A percentile compares a stretch with the other conserved stretches of the same genome.
Evolutionary conservation across 306 rosid genomes (phyloP).

Genomic region (Begonia loranthoides): DNA sequence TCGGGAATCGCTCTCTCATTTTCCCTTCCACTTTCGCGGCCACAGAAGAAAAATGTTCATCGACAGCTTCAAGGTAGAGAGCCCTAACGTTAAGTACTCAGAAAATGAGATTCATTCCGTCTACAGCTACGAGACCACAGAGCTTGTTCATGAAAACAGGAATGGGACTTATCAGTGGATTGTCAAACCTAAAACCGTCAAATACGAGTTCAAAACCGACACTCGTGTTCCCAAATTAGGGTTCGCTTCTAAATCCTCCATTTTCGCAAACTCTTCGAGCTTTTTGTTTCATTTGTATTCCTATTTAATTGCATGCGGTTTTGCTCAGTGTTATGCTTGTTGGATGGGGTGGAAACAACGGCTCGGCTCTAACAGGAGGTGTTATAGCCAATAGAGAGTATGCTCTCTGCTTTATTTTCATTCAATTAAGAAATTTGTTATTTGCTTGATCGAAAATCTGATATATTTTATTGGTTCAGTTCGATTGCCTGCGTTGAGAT

Average conservation of each 20-base stretch:
- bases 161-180: constrained; percentile 84
- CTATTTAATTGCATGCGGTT: neutral
- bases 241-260: constrained; percentile 23
- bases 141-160: constrained; percentile 73
- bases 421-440: neutral
- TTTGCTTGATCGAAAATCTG: too few species aligned
- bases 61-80: constrained; percentile 77
- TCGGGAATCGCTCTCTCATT: too few species aligned
- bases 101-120: constrained; percentile 73
- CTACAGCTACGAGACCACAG: constrained; percentile 81
- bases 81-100: constrained; percentile 62
- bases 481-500: neutral
- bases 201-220: constrained; percentile 66
- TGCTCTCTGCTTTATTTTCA: constrained; percentile 4
- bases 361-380: constrained; percentile 80
- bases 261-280: neutral
- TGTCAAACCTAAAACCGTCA: constrained; percentile 73
- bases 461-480: too few species aligned
- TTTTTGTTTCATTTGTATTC: neutral
- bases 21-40: too few species aligned
- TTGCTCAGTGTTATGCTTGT: constrained; percentile 78
- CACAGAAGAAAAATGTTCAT: constrained; percentile 40
- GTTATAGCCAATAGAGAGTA: constrained; percentile 90
- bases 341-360: constrained; percentile 99
- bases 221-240: constrained; percentile 78